phyloP scores from a whole-genome alignment of 2,329 filamentous ascomycete genomes.

The Waltergamsia citrina region DNA sequence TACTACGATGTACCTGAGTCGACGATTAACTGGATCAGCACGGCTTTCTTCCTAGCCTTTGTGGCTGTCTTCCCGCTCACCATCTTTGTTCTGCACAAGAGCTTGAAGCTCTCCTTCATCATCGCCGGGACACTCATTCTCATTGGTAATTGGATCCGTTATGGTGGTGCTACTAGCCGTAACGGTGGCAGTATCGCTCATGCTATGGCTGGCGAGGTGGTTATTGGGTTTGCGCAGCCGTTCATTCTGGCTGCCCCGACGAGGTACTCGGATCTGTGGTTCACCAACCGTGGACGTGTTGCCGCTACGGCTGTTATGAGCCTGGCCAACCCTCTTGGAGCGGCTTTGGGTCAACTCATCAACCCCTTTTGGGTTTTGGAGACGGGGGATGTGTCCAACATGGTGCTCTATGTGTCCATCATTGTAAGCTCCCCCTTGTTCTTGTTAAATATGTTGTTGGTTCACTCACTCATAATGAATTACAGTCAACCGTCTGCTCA shows the following conservation, averaged over 20 bases:
- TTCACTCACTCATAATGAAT: not conserved
- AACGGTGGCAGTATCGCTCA: constrained; percentile 57
- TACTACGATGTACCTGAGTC: constrained; percentile 71
- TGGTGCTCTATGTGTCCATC: constrained; percentile 78
- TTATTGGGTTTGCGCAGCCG: constrained; percentile 83
- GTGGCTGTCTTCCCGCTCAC: constrained; percentile 60
- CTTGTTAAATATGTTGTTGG: not conserved
- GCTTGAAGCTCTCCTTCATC: constrained; percentile 71
- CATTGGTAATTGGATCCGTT: constrained; percentile 85
- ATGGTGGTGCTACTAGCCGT: constrained; percentile 51
- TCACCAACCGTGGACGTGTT: constrained; percentile 73
- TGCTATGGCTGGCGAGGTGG: constrained; percentile 84
- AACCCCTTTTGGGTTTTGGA: constrained; percentile 65
- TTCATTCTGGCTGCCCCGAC: constrained; percentile 88
- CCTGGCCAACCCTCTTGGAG: constrained; percentile 83
- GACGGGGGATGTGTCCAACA: constrained; percentile 59
- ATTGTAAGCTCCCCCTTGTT: constrained; percentile 47
- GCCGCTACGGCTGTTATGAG: constrained; percentile 79
- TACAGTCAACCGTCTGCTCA: constrained; percentile 34
- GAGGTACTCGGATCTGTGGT: constrained; percentile 90
- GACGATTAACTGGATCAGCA: constrained; percentile 88
- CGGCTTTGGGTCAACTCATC: constrained; percentile 79
- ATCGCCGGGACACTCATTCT: constrained; percentile 64
- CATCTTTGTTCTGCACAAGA: constrained; percentile 70
- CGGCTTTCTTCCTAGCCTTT: constrained; percentile 79